Evolutionary conservation across 108 stramenopile genomes (phyloP), one percentile per base, ranked within the genome.

Genomic region (Skeletonema potamos): DNA sequence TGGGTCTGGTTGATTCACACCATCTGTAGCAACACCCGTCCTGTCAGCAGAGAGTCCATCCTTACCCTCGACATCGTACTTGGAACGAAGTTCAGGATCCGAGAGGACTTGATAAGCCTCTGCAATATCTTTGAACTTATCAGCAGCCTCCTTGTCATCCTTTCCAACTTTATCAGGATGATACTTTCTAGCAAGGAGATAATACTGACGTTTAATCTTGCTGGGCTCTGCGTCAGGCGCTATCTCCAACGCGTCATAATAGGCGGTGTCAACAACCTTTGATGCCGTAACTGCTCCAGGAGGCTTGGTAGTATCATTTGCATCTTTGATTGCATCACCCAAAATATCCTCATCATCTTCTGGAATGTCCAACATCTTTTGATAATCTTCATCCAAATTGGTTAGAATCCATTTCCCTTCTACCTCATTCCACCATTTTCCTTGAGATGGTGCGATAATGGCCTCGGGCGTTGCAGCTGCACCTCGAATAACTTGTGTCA

Each of bases 161-260:
- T 68, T 74, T 37, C 85, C 87, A 20, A 81, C 81, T 44, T 77
- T 88, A 68, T 97, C 97, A 0, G 97, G 97, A 66, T 98, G 98
- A 58, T 85, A 91, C 67, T 97, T 93, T 56, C 94, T 65, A 18
- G 98, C 97, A 39, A 93, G 59, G 39, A 91, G 32, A 68, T 95
- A 95, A 70, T 99, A 99, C 46, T 91, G 85, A 65, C 96, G 88
- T 65, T 96, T 96, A 41, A 99, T 96, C 41, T 82, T 85, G 5
- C 78, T 73, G 26, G 87, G 81, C 8, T 87, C 81, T 9, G 94
- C 93, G 37, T 84, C 87, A 7, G 87, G 71, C 12, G 73, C 69
- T 41, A 93, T 76, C 46, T 89, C 93, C 58, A 97, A 79, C 12
- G 61, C 75, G 34, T 96, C 88, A 64, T 96, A 96, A 71, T 90